phyloP scores from a whole-genome alignment of 768 basidiomycete genomes.

The Boletus rubroflammeus region DNA sequence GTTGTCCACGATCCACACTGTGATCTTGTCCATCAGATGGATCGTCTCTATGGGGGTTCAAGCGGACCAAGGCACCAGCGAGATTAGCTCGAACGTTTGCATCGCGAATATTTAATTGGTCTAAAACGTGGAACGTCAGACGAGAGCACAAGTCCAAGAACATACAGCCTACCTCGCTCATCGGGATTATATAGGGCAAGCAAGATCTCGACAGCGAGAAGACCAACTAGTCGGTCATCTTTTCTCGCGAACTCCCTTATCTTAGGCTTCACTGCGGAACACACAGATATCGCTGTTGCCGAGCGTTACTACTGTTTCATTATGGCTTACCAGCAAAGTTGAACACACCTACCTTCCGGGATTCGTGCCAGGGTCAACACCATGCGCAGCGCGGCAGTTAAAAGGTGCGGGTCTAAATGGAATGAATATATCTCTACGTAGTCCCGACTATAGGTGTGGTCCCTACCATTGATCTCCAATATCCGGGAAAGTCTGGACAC shows the following conservation, averaged over 20 bases:
- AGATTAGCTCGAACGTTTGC: slow-evolving; percentile 15
- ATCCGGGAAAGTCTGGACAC: slow-evolving; percentile 13
- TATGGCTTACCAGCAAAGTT: not conserved
- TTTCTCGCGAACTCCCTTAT: slow-evolving; percentile 14
- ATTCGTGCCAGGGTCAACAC: slow-evolving; percentile 15
- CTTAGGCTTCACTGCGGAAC: slow-evolving; percentile 8
- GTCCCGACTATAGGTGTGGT: no score
- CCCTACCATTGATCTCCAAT: slow-evolving; percentile 14
- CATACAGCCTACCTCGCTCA: not conserved
- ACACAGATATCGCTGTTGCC: not conserved
- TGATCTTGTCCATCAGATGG: not conserved
- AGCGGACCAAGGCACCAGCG: slow-evolving; percentile 11
- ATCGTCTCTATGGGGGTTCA: not conserved
- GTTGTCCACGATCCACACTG: not conserved
- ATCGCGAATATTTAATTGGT: slow-evolving; percentile 4
- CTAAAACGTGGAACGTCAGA: not conserved
- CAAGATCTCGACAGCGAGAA: slow-evolving; percentile 19
- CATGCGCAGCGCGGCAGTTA: slow-evolving; percentile 20
- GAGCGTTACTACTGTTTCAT: not conserved
- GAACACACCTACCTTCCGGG: slow-evolving; percentile 10
- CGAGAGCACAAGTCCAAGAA: not conserved
- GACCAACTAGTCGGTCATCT: slow-evolving; percentile 9
- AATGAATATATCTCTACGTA: not conserved
- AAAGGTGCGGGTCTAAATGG: slow-evolving; percentile 6
- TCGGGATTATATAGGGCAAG: slow-evolving; percentile 9